Conservation (phyloP, 1,284 basidiomycete genomes). For the Leccinum brunneo-olivaceum region DNA sequence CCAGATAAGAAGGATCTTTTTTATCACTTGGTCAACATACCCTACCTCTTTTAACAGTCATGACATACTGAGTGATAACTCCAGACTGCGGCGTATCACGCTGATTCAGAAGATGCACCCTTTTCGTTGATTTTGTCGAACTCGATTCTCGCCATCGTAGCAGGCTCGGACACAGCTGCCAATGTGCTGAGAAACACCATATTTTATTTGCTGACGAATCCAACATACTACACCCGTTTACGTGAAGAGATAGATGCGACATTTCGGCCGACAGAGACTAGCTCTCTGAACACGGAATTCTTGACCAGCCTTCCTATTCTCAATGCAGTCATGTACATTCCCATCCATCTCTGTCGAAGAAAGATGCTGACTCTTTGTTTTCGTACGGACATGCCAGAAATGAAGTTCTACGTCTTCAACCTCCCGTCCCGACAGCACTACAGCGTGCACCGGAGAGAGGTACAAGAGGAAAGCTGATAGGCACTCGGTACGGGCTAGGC, state of each 20-base stretch:
- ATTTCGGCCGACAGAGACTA: too few species aligned
- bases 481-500: conserved; percentile 24
- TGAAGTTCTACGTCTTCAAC: conserved; percentile 35
- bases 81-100: conserved; percentile 18
- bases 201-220: conserved; percentile 31
- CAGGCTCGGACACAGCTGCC: too few species aligned
- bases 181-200: too few species aligned
- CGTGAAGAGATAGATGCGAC: conserved; percentile 19
- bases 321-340: conserved; percentile 23
- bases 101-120: conserved; percentile 22
- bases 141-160: conserved; percentile 32
- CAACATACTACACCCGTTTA: conserved; percentile 20
- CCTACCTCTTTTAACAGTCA: neutral
- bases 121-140: conserved; percentile 28
- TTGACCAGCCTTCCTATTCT: conserved; percentile 14
- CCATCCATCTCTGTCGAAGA: neutral
- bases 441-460: conserved; percentile 29
- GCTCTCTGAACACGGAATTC: conserved; percentile 15
- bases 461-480: conserved; percentile 29
- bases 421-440: conserved; percentile 31
- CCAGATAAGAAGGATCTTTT: conserved; percentile 32
- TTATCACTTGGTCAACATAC: conserved; percentile 30
- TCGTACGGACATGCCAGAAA: conserved; percentile 26
- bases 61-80: conserved; percentile 2
- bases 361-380: neutral